Evolutionary conservation across 495 filamentous ascomycete species (phyloP), one percentile per base, ranked within the genome.

Genomic region (Aspergillus egyptiacus): DNA sequence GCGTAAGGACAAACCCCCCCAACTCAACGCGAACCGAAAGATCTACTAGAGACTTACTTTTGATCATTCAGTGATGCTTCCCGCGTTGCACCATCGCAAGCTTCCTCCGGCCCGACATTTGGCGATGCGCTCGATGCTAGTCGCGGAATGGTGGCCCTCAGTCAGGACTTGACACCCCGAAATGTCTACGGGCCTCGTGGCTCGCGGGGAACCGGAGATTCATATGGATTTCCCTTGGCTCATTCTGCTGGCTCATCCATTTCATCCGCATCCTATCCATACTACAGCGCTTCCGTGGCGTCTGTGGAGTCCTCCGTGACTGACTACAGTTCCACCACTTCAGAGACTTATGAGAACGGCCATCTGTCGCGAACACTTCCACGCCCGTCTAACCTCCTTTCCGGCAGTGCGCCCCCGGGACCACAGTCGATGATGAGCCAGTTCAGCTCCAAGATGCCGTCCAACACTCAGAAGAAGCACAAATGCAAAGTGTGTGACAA

Each of bases 401-500:
- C 77, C 37, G 80, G 75, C 46, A 68, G 72, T 51, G 72, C 75
- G 5, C 89, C 89, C 24, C 88, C 89, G 0, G 90, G 89, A 24
- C 91, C 90, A 11, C 87, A 93, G 62, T 91, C 90, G 3, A 96
- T 98, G 89, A 98, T 98, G 93, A 83, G 87, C 38, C 91, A 94
- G 53, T 98, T 98, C 74, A 96, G 88, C 73, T 96, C 93, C 35
- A 97, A 96, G 65, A 84, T 96, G 38, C 87, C 89, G 8, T 91
- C 89, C 18, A 94, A 87, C 70, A 90, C 93, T 22, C 91, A 97
- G 62, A 98, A 98, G 82, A 98, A 97, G 76, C 93, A 98, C 73
- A 96, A 96, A 71, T 98, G 93, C 78, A 97, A 96, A 75, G 87
- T 98, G 41, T 98, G 93, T 74, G 93, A 97, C 70, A 98, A 98